phyloP scores from a whole-genome alignment of 345 rosid genomes.

The Raphanus raphanistrum region DNA sequence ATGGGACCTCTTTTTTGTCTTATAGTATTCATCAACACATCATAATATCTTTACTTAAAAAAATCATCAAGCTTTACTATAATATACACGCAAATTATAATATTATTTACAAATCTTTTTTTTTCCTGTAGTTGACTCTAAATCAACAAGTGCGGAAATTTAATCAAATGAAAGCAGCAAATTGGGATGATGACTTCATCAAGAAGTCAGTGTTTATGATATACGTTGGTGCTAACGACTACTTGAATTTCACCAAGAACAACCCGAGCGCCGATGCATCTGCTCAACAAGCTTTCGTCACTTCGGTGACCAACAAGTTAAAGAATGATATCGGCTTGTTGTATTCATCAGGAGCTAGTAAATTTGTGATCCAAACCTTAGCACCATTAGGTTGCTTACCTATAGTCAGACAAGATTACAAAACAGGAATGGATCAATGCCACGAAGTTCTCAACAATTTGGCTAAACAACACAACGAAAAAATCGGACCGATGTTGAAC shows the following conservation, averaged over 20 bases:
- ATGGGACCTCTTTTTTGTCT: no score
- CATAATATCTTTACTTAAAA: no score
- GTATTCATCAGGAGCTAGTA: conserved; percentile 31
- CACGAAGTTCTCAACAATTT: conserved; percentile 24
- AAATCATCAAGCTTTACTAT: neutral
- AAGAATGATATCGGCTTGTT: conserved; percentile 24
- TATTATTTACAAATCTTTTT: neutral
- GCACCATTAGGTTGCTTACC: conserved; percentile 44
- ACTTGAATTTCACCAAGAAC: conserved; percentile 29
- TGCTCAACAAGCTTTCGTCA: conserved; percentile 38
- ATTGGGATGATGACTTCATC: conserved; percentile 24
- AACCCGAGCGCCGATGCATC: conserved; percentile 30
- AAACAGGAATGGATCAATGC: conserved; percentile 11
- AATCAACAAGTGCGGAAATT: conserved; percentile 28
- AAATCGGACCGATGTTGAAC: conserved; percentile 30
- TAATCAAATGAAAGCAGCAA: conserved; percentile 19
- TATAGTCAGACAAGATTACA: conserved; percentile 29
- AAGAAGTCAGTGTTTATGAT: conserved; percentile 28
- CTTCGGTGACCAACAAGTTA: conserved; percentile 26
- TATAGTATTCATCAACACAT: no score
- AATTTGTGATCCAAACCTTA: conserved; percentile 34
- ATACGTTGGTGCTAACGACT: conserved; percentile 40
- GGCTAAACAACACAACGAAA: conserved; percentile 36
- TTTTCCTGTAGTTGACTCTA: conserved; percentile 18
- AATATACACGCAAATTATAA: no score